Evolutionary conservation across 306 rosid genomes (phyloP), one percentile per base, ranked within the genome.

Genomic region (Hylodesmum podocarpum): DNA sequence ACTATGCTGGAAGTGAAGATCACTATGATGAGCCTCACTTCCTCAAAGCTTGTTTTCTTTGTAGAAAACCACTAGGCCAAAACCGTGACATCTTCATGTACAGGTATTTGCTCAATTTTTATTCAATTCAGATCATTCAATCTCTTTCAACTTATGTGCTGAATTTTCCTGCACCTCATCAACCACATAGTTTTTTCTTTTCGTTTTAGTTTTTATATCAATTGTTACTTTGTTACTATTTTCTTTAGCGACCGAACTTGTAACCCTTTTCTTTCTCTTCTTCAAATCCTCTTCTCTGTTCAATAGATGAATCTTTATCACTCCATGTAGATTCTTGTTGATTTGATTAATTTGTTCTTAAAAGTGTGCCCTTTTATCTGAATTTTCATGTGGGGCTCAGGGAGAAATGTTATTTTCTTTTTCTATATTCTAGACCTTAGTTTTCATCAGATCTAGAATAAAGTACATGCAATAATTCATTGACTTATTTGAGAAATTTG

Each of bases 51-150:
- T 94, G 98, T 54, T 89, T 49, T 29, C 97, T 91, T 34, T 94
- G 98, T 76, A 77, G 84, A 46, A 94, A 86, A 73, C 86, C 88
- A 1, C 97, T 94, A 37, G 87, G 88, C 31, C 82, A 49, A 3
- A 91, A 90, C 83, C 68, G 66, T 18, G 98, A 94, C 87, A 94
- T 94, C 85, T 94, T 85, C 84, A 94, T 94, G 98, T 94, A 94
- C 87, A 94, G 97, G 98, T 39, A 39, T 91, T 28, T 19, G 39
- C 61, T 76, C 41, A 28, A 24, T 36, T 55, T 44, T 46, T 43
- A 41, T 29, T 69, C 62, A 53, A 12, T 31, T 74, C 25, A 28
- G n/a, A 1, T 36, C 55, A 62, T 19, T 47, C 25, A 25, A 11
- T 43, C n/a, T 80, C 11, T 16, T 33, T 8, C 50, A 44, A 6